Evolutionary conservation across 768 basidiomycete species (phyloP), one percentile per base, ranked within the genome.

Genomic region (Naganishia onofrii): DNA sequence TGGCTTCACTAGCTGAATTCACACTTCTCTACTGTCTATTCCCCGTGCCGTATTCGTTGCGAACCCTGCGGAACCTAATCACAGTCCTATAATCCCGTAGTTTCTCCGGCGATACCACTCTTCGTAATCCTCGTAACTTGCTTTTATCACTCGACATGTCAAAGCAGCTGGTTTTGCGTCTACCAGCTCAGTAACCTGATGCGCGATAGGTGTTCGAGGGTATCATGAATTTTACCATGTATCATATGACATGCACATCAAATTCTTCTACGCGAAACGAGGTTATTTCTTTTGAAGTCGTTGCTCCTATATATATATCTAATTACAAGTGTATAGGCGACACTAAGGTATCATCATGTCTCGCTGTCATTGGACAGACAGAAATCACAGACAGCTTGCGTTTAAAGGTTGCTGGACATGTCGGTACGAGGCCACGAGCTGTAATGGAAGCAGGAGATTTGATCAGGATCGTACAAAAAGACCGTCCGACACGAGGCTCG

Each of bases 351-450:
- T 7, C 9, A 42, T 36, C 23, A 34, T 42, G 26, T 7, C 60
- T 44, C 60, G 13, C 23, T n/a, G 38, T 15, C 21, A 38, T 29
- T 29, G 3, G 23, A 26, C 23, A 26, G n/a, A 21, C n/a, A 34
- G 46, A n/a, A 44, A 2, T 12, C 26, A 10, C 13, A 26, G 17
- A 12, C 8, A 4, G 8, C 23, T 21, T 42, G 13, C n/a, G 31
- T 46, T 67, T 63, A 76, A 34, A 74, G 70, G 72, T 69, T 76
- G 52, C 68, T 66, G 23, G 73, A 63, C 66, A 90, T 76, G 77
- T 85, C 88, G 72, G 88, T 89, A 38, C 87, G 81, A 4, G 90
- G 90, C 90, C 90, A 91, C 67, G 85, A 82, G 82, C 90, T 91
- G 74, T 4, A 21, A 63, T 5, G 26, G 46, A 44, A 38, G 34